Evolutionary conservation across 2,329 filamentous ascomycete species (phyloP).

Genomic region (Aspergillus ustus): DNA sequence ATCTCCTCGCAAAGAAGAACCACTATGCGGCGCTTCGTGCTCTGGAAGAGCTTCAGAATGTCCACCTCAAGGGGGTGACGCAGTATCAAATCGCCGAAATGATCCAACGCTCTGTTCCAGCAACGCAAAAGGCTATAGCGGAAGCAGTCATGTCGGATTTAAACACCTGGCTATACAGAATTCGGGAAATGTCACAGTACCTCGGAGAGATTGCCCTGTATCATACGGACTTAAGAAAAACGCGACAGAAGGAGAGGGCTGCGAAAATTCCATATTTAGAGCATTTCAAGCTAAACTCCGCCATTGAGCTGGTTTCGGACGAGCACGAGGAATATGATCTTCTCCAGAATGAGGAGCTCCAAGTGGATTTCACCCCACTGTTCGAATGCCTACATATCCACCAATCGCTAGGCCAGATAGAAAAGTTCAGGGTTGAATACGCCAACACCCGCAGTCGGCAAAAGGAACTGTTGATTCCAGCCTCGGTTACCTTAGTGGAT

Average conservation of each 20-base stretch:
- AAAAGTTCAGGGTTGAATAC: constrained; percentile 89
- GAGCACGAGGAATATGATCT: constrained; percentile 96
- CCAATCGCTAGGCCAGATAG: constrained; percentile 87
- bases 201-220: constrained; percentile 96
- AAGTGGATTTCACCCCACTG: constrained; percentile 91
- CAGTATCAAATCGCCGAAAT: constrained; percentile 94
- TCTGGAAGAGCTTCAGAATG: constrained; percentile 92
- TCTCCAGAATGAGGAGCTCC: constrained; percentile 90
- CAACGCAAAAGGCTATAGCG: constrained; percentile 88
- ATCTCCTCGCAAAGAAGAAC: constrained; percentile 87
- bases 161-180: constrained; percentile 94
- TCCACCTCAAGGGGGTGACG: constrained; percentile 90
- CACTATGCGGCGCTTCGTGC: constrained; percentile 95
- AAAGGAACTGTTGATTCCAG: constrained; percentile 85
- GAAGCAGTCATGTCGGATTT: constrained; percentile 96
- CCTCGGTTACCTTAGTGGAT: constrained; percentile 73
- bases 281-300: constrained; percentile 91
- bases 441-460: constrained; percentile 87
- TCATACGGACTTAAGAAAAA: constrained; percentile 85
- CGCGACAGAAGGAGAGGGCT: constrained; percentile 79
- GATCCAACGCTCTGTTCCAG: constrained; percentile 93
- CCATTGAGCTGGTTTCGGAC: constrained; percentile 92
- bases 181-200: constrained; percentile 94
- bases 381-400: constrained; percentile 97
- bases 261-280: constrained; percentile 75